phyloP scores from a whole-genome alignment of 257 asterid genomes.

The Thymus mandschuricus region DNA sequence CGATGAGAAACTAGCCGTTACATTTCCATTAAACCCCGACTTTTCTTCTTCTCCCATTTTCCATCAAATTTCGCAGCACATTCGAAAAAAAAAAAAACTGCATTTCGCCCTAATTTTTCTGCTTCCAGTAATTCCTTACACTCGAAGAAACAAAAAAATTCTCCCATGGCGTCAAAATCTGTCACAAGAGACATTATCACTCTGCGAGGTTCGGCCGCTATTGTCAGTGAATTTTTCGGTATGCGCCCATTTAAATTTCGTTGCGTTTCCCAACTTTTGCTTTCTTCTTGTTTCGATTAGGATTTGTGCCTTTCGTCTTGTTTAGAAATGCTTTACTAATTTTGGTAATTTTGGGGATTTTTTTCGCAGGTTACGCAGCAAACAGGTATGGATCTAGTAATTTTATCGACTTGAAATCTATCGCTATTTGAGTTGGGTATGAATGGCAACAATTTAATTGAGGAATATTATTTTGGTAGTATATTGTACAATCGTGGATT shows the following conservation, averaged over 20 bases:
- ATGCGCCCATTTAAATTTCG: neutral
- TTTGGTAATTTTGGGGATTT: neutral
- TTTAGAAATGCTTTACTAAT: neutral
- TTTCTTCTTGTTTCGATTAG: conserved; percentile 18
- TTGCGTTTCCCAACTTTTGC: neutral
- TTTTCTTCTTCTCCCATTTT: neutral
- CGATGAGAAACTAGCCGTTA: conserved; percentile 30
- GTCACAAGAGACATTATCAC: conserved; percentile 88
- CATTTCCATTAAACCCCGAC: neutral
- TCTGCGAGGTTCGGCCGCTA: conserved; percentile 88
- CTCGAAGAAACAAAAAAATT: neutral
- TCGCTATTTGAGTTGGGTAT: neutral
- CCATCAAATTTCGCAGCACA: neutral
- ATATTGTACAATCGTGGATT: conserved; percentile 86
- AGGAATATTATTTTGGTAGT: conserved; percentile 33
- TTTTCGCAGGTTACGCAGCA: conserved; percentile 86
- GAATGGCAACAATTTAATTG: conserved; percentile 6
- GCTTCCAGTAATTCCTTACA: neutral
- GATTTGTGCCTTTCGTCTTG: neutral
- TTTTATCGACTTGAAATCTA: neutral
- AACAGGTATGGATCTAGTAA: conserved; percentile 53
- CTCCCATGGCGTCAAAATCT: conserved; percentile 67
- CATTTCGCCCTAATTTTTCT: neutral
- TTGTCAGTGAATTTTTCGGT: conserved; percentile 91
- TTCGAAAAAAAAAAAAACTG: too few relatives aligned